Evolutionary conservation across 495 filamentous ascomycete species (phyloP).

Genomic region (Tuber magnatum): DNA sequence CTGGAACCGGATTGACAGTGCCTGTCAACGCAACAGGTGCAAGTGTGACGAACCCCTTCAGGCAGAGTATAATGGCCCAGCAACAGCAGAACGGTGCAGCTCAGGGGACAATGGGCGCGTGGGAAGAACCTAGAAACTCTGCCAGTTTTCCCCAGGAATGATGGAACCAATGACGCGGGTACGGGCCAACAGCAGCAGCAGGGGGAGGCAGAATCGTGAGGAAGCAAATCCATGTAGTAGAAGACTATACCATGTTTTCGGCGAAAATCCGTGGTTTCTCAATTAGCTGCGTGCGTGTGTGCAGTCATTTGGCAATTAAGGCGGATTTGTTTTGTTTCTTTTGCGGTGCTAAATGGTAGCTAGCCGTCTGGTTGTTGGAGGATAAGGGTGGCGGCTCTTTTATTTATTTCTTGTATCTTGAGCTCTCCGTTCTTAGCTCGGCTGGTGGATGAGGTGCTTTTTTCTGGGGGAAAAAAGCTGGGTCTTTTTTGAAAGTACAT

Average conservation of each 20-base stretch:
- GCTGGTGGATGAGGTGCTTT: not conserved
- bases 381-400: not conserved
- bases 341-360: not conserved
- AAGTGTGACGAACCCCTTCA: constrained; percentile 74
- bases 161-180: not conserved
- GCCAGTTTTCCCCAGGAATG: constrained; percentile 76
- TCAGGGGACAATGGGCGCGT: constrained; percentile 68
- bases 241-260: not conserved
- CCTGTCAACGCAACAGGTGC: constrained; percentile 63
- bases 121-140: constrained; percentile 72
- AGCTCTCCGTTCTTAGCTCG: not conserved
- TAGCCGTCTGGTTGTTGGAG: not conserved
- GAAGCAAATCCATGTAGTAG: constrained; percentile 7
- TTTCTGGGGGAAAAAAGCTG: not conserved
- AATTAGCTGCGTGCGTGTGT: not conserved
- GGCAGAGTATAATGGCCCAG: constrained; percentile 79
- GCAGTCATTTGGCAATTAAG: not conserved
- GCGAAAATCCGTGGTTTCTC: not conserved
- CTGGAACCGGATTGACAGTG: constrained; percentile 46
- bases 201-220: constrained; percentile 13
- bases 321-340: not conserved
- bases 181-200: constrained; percentile 19
- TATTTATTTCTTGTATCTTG: constrained; percentile 1
- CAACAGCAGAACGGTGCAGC: constrained; percentile 54
- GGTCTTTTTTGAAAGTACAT: constrained; percentile 4